A percentile compares a stretch with the other conserved stretches of the same genome.
These are phyloP conservation scores for Dactylonectria macrodidyma DNA, from an alignment of 2,329 filamentous ascomycete genomes.

Conservation along the genomic window DNA sequence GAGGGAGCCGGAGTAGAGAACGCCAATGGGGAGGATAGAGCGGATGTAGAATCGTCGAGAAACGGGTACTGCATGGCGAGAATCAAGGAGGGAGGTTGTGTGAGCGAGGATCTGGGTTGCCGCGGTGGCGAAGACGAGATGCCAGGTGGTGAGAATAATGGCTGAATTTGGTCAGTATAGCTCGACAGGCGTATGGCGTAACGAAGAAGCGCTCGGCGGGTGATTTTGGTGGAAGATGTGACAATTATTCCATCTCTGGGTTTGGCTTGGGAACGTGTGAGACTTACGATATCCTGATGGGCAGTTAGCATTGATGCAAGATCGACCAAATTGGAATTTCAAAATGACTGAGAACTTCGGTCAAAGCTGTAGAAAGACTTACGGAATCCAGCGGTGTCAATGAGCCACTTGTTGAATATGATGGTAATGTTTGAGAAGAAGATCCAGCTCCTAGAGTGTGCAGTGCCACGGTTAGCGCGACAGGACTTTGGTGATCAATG, in stretches of 20 bases:
- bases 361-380: slow-evolving; percentile 54
- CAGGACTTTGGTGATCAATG: too few relatives aligned
- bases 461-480: slow-evolving; percentile 28
- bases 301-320: slow-evolving; percentile 27
- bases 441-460: slow-evolving; percentile 76
- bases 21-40: slow-evolving; percentile 76
- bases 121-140: slow-evolving; percentile 75
- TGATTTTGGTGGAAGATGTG: background rate
- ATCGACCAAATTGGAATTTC: background rate
- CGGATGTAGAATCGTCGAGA: slow-evolving; percentile 72
- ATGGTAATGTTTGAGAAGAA: slow-evolving; percentile 88
- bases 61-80: slow-evolving; percentile 73
- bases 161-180: slow-evolving; percentile 51
- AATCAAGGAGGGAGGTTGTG: slow-evolving; percentile 75
- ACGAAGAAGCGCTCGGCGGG: background rate
- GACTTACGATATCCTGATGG: slow-evolving; percentile 53
- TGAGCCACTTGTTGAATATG: slow-evolving; percentile 93
- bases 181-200: background rate
- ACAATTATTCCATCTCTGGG: background rate
- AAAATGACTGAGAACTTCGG: background rate
- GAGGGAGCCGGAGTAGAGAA: slow-evolving; percentile 76
- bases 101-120: slow-evolving; percentile 77
- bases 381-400: slow-evolving; percentile 83
- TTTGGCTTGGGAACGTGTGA: background rate
- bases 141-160: slow-evolving; percentile 77